Evolutionary conservation across 192 early-diverging fungal species (phyloP).

Genomic region (Entomortierella beljakovae): DNA sequence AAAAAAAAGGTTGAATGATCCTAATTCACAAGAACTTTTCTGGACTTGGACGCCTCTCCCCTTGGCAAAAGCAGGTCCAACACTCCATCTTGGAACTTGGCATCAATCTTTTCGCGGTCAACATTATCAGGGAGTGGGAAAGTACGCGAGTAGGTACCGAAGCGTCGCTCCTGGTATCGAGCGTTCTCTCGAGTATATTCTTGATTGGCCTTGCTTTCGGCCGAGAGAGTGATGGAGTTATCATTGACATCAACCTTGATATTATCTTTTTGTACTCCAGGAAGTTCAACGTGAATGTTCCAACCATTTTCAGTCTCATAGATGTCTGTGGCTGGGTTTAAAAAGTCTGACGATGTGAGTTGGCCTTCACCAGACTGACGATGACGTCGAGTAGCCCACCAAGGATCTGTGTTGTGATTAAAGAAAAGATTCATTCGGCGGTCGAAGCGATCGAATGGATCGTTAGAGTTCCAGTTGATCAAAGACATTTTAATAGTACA

Average conservation of each 20-base stretch:
- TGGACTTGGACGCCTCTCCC: slow-evolving; percentile 14
- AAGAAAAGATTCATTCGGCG: slow-evolving; percentile 35
- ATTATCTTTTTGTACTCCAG: slow-evolving; percentile 67
- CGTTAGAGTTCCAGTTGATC: slow-evolving; percentile 25
- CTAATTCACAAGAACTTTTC: no score
- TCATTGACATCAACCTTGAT: slow-evolving; percentile 63
- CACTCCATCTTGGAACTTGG: slow-evolving; percentile 68
- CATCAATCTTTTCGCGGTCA: slow-evolving; percentile 59
- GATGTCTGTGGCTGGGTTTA: slow-evolving; percentile 57
- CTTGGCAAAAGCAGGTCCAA: slow-evolving; percentile 62
- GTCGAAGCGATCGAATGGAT: slow-evolving; percentile 40
- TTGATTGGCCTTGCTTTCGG: slow-evolving; percentile 46
- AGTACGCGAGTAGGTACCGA: slow-evolving; percentile 60
- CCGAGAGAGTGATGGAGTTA: slow-evolving; percentile 58
- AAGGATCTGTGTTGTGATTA: slow-evolving; percentile 33
- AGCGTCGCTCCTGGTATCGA: slow-evolving; percentile 63
- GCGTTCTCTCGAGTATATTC: slow-evolving; percentile 54
- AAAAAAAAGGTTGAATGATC: no score
- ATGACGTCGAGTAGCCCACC: background rate
- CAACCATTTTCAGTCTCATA: slow-evolving; percentile 62
- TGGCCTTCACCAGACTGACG: background rate
- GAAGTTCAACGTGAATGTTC: slow-evolving; percentile 63
- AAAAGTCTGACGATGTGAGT: background rate
- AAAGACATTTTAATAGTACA: slow-evolving; percentile 33
- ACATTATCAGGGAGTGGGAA: slow-evolving; percentile 62